phyloP scores from a whole-genome alignment of 1,284 basidiomycete genomes.

The Ganoderma sinense region DNA sequence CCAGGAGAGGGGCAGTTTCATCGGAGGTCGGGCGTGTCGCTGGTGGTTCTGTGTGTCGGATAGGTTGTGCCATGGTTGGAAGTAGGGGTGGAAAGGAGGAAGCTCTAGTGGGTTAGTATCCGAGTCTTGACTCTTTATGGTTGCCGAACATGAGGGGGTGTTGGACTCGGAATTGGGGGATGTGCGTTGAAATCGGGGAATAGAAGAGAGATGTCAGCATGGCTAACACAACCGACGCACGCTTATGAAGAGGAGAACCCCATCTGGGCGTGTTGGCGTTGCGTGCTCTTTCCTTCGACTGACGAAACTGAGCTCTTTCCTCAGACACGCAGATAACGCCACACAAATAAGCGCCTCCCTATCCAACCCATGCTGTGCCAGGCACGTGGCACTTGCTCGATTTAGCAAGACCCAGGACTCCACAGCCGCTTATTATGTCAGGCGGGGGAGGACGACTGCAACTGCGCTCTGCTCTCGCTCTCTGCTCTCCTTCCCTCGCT shows the following conservation, averaged over 20 bases:
- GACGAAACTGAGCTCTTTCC: conserved; percentile 12
- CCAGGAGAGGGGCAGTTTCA: conserved; percentile 11
- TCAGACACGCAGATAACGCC: not conserved
- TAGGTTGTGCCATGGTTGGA: not conserved
- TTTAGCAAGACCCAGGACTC: conserved; percentile 17
- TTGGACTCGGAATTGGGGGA: not conserved
- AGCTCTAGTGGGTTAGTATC: conserved; percentile 2
- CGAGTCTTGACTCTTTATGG: conserved; percentile 2
- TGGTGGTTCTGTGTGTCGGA: not conserved
- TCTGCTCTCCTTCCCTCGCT: conserved; percentile 10
- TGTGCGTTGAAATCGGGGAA: not conserved
- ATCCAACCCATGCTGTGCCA: conserved; percentile 19
- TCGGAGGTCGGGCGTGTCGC: not conserved
- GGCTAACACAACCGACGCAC: not conserved
- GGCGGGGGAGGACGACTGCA: conserved; percentile 4
- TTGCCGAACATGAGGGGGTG: not conserved
- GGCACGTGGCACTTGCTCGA: conserved; percentile 28
- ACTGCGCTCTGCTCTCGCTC: conserved; percentile 16
- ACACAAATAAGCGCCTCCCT: not conserved
- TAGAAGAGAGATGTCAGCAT: conserved; percentile 20
- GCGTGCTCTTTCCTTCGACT: conserved; percentile 26
- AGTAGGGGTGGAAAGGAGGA: not conserved
- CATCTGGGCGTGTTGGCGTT: conserved; percentile 16
- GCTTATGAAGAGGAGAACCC: not conserved
- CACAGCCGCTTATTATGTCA: conserved; percentile 14